A percentile compares a stretch with the other conserved stretches of the same genome.
Conservation (phyloP, 441 rosid species). For the Pelargonium exstipulatum region DNA sequence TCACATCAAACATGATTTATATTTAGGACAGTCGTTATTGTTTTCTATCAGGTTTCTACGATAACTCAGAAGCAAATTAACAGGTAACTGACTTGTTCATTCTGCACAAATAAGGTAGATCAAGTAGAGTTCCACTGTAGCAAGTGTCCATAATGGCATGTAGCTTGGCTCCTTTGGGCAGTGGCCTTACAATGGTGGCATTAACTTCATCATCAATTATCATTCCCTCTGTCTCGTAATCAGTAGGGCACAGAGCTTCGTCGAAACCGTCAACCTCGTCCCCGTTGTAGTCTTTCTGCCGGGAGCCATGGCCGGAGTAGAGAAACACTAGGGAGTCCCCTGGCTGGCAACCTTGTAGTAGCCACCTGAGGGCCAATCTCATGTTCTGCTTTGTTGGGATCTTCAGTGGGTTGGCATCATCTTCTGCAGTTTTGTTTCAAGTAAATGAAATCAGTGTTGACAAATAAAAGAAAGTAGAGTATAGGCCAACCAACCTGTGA, state of each 20-base stretch:
- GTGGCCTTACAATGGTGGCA: constrained; percentile 55
- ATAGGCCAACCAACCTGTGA: constrained; percentile 41
- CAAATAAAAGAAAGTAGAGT: neutral
- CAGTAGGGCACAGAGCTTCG: constrained; percentile 65
- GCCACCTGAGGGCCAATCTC: constrained; percentile 57
- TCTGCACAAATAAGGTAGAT: constrained; percentile 57
- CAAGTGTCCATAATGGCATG: constrained; percentile 80
- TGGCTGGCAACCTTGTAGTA: constrained; percentile 55
- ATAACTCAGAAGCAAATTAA: neutral
- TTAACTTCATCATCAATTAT: constrained; percentile 73
- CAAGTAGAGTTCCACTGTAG: constrained; percentile 67
- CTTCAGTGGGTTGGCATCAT: constrained; percentile 41
- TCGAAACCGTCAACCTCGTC: constrained; percentile 74
- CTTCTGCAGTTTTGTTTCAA: constrained; percentile 40
- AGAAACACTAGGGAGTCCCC: constrained; percentile 76
- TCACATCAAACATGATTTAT: neutral
- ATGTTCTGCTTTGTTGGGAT: constrained; percentile 70
- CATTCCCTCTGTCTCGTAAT: constrained; percentile 57
- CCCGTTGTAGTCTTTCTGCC: constrained; percentile 36
- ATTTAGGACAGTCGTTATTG: neutral
- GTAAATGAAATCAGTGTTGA: neutral
- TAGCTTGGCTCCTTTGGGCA: constrained; percentile 54
- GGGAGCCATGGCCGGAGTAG: constrained; percentile 80
- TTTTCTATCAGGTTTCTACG: neutral
- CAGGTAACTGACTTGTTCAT: constrained; percentile 43